Conservation (phyloP, 257 asterid genomes). For the Cinchona pubescens region DNA sequence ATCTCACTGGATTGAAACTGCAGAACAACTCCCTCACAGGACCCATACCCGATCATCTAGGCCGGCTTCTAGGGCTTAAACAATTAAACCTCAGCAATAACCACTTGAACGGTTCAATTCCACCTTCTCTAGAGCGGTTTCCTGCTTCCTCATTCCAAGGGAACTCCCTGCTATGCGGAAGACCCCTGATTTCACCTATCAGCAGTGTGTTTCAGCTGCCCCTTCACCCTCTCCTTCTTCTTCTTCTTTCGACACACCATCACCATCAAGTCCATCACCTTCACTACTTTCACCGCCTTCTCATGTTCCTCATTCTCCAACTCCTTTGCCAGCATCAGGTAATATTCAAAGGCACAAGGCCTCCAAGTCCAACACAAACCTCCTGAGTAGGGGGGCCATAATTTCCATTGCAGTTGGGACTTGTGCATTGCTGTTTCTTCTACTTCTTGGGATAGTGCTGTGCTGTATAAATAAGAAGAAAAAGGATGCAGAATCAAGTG, state of each 20-base stretch:
- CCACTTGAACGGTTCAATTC: slow-evolving; percentile 59
- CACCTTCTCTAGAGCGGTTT: slow-evolving; percentile 48
- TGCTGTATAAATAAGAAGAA: slow-evolving; percentile 30
- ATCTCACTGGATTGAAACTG: slow-evolving; percentile 48
- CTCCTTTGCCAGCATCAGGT: slow-evolving; percentile 30
- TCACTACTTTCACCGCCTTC: slow-evolving; percentile 16
- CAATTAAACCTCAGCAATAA: slow-evolving; percentile 58
- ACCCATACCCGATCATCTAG: slow-evolving; percentile 46
- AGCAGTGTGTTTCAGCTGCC: slow-evolving; percentile 36
- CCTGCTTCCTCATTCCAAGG: slow-evolving; percentile 65
- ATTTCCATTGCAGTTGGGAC: no score
- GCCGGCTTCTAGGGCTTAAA: slow-evolving; percentile 44
- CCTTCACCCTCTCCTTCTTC: slow-evolving; percentile 50
- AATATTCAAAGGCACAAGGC: no score
- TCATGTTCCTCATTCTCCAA: slow-evolving; percentile 26
- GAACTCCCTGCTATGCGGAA: slow-evolving; percentile 63
- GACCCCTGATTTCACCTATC: slow-evolving; percentile 46
- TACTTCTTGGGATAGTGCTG: slow-evolving; percentile 11
- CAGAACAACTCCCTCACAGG: slow-evolving; percentile 69
- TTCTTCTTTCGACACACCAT: slow-evolving; percentile 22
- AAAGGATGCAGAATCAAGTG: slow-evolving; percentile 25
- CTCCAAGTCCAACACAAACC: no score
- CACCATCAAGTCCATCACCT: slow-evolving; percentile 27
- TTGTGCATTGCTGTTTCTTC: no score
- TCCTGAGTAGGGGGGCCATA: no score